These are phyloP conservation scores for Salisapilia sapeloensis DNA, from an alignment of 352 stramenopile genomes.

Conservation along the genomic window DNA sequence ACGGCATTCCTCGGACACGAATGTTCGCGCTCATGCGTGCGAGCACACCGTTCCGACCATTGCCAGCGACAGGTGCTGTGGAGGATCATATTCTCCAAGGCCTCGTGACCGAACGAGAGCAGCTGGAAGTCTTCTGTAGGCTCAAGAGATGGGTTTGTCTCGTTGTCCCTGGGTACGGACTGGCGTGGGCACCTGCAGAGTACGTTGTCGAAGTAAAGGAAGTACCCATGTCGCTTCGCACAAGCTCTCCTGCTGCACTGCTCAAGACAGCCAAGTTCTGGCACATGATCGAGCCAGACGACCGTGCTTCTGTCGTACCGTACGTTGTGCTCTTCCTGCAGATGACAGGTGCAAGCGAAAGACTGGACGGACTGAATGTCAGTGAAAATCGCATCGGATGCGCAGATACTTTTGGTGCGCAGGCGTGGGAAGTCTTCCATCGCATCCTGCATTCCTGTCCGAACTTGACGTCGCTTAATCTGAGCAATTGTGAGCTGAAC, in stretches of 20 bases:
- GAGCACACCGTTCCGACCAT: constrained; percentile 17
- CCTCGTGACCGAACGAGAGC: constrained; percentile 18
- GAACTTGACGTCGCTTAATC: constrained; percentile 28
- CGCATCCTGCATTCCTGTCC: constrained; percentile 38
- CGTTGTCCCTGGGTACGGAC: constrained; percentile 31
- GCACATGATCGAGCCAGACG: constrained; percentile 31
- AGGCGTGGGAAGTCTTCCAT: constrained; percentile 23
- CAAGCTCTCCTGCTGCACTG: constrained; percentile 22
- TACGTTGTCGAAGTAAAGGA: constrained; percentile 27
- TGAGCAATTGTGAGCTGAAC: constrained; percentile 23
- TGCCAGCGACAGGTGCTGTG: constrained; percentile 23
- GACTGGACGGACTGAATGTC: constrained; percentile 32
- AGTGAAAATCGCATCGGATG: constrained; percentile 40
- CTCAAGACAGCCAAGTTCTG: constrained; percentile 22
- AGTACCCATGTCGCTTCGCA: constrained; percentile 26
- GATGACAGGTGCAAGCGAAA: constrained; percentile 30
- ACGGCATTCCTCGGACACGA: constrained; percentile 22
- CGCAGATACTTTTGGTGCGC: constrained; percentile 29
- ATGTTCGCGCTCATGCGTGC: constrained; percentile 29
- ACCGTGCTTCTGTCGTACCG: constrained; percentile 21
- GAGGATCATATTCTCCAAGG: constrained; percentile 20
- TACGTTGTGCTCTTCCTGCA: constrained; percentile 32
- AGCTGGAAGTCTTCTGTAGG: constrained; percentile 33
- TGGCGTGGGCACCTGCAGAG: constrained; percentile 25
- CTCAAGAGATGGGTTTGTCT: constrained; percentile 36